Percentiles rank a stretch among this genome's conserved stretches.
phyloP scores from a whole-genome alignment of 495 filamentous ascomycete species.

The Hyaloscypha variabilis region DNA sequence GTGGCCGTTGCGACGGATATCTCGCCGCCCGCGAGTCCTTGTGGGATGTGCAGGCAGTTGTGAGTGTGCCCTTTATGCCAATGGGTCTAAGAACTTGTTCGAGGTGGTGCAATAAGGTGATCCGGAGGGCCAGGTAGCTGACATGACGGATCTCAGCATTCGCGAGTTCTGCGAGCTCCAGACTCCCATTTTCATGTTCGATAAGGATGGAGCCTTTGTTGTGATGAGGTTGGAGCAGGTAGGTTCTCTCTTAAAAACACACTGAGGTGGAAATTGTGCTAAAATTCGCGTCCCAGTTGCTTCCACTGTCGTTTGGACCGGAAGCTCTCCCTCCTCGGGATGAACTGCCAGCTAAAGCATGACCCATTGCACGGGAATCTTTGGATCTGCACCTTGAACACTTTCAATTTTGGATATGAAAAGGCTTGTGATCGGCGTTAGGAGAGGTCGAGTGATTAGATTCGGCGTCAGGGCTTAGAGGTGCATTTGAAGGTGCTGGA shows the following conservation, averaged over 20 bases:
- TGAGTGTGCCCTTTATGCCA: slow-evolving; percentile 35
- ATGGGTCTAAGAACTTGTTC: too few species aligned
- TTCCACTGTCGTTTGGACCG: slow-evolving; percentile 76
- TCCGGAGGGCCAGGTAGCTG: background rate
- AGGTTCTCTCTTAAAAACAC: slow-evolving; percentile 43
- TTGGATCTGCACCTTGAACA: background rate
- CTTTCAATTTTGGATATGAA: too few species aligned
- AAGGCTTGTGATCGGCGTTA: background rate
- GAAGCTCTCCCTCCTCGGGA: slow-evolving; percentile 48
- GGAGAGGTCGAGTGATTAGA: background rate
- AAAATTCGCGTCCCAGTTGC: slow-evolving; percentile 67
- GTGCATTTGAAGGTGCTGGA: background rate
- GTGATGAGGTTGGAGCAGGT: slow-evolving; percentile 66
- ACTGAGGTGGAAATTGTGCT: slow-evolving; percentile 54
- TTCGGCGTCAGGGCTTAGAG: background rate
- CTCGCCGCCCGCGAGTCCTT: slow-evolving; percentile 68
- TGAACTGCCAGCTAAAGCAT: slow-evolving; percentile 21
- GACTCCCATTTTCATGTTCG: slow-evolving; percentile 90
- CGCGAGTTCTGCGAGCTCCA: slow-evolving; percentile 71
- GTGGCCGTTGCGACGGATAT: slow-evolving; percentile 87
- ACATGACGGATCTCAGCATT: slow-evolving; percentile 54
- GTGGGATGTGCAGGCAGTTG: slow-evolving; percentile 71
- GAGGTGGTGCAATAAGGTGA: too few species aligned
- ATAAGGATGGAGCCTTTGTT: slow-evolving; percentile 66
- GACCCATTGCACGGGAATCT: background rate